Evolutionary conservation across 768 basidiomycete species (phyloP).

Genomic region (Chalciporus piperatus): DNA sequence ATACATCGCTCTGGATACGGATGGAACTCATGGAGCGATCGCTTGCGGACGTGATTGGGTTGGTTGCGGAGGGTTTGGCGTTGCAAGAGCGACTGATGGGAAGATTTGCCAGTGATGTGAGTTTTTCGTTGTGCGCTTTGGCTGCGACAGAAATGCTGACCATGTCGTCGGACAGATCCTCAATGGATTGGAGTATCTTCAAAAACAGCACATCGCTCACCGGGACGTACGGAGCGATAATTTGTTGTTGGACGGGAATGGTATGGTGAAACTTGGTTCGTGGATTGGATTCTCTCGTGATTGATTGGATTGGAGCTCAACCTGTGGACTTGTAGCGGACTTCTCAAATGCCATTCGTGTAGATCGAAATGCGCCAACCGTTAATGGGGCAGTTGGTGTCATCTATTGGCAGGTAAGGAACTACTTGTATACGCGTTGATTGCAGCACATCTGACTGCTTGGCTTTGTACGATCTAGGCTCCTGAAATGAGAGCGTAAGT

Average conservation of each 20-base stretch:
- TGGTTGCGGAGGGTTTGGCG: constrained; percentile 59
- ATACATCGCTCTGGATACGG: constrained; percentile 74
- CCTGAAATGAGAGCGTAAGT: constrained; percentile 74
- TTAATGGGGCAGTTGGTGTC: constrained; percentile 64
- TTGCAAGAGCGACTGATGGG: constrained; percentile 70
- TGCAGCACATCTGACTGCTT: neutral
- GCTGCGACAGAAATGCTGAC: neutral
- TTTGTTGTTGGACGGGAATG: constrained; percentile 63
- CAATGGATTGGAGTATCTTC: constrained; percentile 63
- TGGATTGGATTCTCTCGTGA: constrained; percentile 4
- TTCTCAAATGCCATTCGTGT: constrained; percentile 76
- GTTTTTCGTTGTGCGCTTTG: constrained; percentile 27
- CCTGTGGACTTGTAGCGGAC: constrained; percentile 49
- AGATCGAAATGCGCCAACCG: constrained; percentile 45
- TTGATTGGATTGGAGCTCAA: constrained; percentile 1
- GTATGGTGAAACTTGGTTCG: constrained; percentile 74
- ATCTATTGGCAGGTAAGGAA: constrained; percentile 71
- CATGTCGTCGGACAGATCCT: constrained; percentile 45
- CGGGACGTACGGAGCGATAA: constrained; percentile 86
- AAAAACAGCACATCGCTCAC: constrained; percentile 67
- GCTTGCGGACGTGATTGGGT: constrained; percentile 72
- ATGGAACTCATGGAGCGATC: constrained; percentile 93
- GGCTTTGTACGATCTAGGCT: constrained; percentile 37
- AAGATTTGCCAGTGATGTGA: constrained; percentile 73
- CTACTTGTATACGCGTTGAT: neutral